phyloP scores from a whole-genome alignment of 179 eudicot genomes.

The Pouteria campechiana region DNA sequence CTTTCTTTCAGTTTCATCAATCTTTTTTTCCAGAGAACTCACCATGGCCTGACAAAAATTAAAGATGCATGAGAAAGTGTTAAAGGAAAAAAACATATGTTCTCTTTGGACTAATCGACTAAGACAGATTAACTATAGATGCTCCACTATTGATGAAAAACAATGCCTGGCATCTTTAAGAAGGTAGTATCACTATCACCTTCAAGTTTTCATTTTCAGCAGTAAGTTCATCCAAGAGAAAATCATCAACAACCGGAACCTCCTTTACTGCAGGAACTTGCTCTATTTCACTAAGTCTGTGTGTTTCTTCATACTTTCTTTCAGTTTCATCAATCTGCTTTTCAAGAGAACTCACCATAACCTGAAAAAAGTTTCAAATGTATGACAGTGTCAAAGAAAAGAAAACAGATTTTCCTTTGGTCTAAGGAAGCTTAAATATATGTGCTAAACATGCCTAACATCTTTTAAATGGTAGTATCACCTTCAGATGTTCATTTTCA shows the following conservation, averaged over 20 bases:
- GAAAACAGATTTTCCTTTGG: too few species aligned
- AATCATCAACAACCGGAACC: slow-evolving; percentile 33
- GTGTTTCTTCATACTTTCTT: slow-evolving; percentile 81
- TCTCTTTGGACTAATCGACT: slow-evolving; percentile 4
- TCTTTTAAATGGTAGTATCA: too few species aligned
- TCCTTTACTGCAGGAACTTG: slow-evolving; percentile 17
- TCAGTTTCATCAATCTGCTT: slow-evolving; percentile 75
- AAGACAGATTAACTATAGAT: too few species aligned
- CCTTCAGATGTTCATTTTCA: slow-evolving; percentile 86
- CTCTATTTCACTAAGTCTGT: slow-evolving; percentile 66
- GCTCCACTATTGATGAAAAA: background rate
- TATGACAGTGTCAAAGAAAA: too few species aligned
- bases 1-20: slow-evolving; percentile 54
- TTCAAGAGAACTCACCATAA: slow-evolving; percentile 70
- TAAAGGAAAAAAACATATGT: background rate
- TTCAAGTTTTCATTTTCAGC: slow-evolving; percentile 74
- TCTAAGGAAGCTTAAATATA: slow-evolving; percentile 7
- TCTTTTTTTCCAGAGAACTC: slow-evolving; percentile 51
- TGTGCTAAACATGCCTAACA: too few species aligned
- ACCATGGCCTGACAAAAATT: slow-evolving; percentile 36
- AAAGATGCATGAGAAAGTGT: background rate
- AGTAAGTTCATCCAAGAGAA: slow-evolving; percentile 37
- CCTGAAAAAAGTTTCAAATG: slow-evolving; percentile 23
- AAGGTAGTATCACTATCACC: slow-evolving; percentile 25
- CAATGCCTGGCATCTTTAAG: background rate